Percentiles rank a stretch among this genome's conserved stretches.
phyloP scores from a whole-genome alignment of 257 asterid species.

The Linaria vulgaris region DNA sequence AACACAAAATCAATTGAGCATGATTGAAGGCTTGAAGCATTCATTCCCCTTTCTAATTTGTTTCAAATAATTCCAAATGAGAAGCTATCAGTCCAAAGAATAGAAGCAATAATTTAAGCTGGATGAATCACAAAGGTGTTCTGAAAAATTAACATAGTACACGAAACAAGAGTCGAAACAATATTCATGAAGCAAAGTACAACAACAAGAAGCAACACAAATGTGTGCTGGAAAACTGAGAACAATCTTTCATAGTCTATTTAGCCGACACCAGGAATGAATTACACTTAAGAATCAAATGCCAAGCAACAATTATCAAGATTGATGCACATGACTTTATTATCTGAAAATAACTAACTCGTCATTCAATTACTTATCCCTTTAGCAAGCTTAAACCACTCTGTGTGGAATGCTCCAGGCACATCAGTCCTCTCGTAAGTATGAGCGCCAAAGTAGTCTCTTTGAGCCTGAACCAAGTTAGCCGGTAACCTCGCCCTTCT shows the following conservation, averaged over 20 bases:
- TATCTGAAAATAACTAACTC: conserved; percentile 10
- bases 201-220: conserved; percentile 23
- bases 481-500: conserved; percentile 89
- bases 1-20: no score
- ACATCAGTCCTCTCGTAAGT: conserved; percentile 84
- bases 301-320: conserved; percentile 19
- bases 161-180: not conserved
- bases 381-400: conserved; percentile 89
- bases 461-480: conserved; percentile 90
- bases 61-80: no score
- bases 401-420: conserved; percentile 80
- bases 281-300: not conserved
- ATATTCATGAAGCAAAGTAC: not conserved
- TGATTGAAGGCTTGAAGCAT: no score
- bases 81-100: no score
- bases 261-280: conserved; percentile 10
- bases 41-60: no score
- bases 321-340: conserved; percentile 26
- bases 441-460: conserved; percentile 97
- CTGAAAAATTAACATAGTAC: not conserved
- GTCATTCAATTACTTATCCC: conserved; percentile 36
- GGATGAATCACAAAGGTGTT: not conserved
- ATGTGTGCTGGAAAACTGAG: conserved; percentile 19
- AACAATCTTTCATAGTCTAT: conserved; percentile 19
- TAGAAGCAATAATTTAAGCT: not conserved